Conservation (phyloP, 306 rosid species). For the Vicia sativa region DNA sequence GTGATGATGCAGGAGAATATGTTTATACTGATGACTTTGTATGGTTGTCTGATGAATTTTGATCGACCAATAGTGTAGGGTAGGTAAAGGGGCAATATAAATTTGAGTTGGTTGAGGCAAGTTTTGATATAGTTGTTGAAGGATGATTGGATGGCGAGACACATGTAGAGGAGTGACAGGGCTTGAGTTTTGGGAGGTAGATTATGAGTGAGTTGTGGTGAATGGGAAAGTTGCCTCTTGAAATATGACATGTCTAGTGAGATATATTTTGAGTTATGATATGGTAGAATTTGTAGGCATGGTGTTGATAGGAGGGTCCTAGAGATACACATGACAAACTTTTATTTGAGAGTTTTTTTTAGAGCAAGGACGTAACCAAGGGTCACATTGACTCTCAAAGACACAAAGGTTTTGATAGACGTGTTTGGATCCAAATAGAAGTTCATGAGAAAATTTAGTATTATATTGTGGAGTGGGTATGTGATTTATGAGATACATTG, state of each 20-base stretch:
- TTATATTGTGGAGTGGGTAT: background rate
- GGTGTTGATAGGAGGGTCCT: background rate
- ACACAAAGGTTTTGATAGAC: background rate
- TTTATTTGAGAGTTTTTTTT: too few relatives aligned
- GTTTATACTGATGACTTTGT: background rate
- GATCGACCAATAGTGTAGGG: background rate
- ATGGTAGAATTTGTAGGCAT: background rate
- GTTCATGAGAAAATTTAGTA: background rate
- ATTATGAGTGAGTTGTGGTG: background rate
- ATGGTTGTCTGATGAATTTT: background rate
- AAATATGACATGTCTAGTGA: background rate
- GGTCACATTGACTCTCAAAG: background rate
- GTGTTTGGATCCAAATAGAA: background rate
- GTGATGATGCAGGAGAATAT: background rate
- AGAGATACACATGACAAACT: background rate
- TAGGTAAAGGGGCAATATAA: background rate
- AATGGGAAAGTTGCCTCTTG: background rate
- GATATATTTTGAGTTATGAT: background rate
- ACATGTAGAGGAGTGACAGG: background rate
- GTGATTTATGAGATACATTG: background rate
- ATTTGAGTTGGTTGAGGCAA: background rate
- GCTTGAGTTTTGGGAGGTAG: background rate
- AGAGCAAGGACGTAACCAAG: background rate
- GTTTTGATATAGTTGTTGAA: background rate
- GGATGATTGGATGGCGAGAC: background rate